Base-by-base conservation (phyloP, 345 rosid species). In the Acer campestre region DNA sequence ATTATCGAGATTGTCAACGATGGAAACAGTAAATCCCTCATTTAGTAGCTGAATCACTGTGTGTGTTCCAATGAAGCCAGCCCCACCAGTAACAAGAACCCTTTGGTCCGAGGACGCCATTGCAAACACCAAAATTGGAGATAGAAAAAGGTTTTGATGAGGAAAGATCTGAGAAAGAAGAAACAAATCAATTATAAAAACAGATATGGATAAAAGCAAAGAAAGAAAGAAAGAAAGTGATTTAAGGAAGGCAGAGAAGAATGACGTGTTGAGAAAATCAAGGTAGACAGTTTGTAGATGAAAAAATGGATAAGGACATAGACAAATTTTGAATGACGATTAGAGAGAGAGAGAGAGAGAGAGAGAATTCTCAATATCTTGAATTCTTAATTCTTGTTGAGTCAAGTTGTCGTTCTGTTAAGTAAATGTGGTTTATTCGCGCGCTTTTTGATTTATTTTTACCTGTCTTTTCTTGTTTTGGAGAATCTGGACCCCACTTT, bases 31-130 rank as follows among this genome's bases (percentile, higher is more conserved):
- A 81, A 90, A 96, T 53, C 97, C 97, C 42, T 82, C 91, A 14
- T 86, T 82, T 64, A 96, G 92, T 17, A 96, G 98, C 89, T 91
- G 97, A 51, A 94, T 90, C 55, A 86, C 94, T 29, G 97, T 90
- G 82, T 96, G 98, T 35, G 97, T 92, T 1, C 99, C 98, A 68
- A 96, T 92, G 85, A 93, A 96, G 12, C 99, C 99, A 72, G 99
- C 99, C 46, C 99, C 97, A 44, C 98, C 98, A 27, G 99, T 96
- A 38, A 96, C 99, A 70, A 96, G 91, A 78, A 96, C 86, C 25
- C 75, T 82, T 79, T 81, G 86, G 55, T 82, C 90, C 16, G 82
- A 80, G n/a, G 83, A 75, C 67, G 77, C 86, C 90, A 89, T 82
- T 76, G 40, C 22, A 38, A 67, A 27, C 3, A 31, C 44, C 46